Conservation (phyloP, 805 yeast genomes). For the Starmerella powellii region DNA sequence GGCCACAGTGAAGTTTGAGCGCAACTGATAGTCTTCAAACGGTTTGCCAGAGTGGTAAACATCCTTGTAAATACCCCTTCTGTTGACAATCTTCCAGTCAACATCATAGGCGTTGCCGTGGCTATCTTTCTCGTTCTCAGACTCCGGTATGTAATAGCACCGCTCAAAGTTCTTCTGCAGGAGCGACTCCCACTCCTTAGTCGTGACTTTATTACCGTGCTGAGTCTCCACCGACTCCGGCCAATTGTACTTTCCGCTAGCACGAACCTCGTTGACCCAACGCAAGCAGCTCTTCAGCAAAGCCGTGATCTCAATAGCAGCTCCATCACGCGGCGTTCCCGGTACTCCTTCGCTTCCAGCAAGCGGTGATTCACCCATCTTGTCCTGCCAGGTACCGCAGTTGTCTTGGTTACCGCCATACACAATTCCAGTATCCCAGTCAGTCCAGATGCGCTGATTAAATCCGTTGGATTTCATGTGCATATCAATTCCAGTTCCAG, state of each 20-base stretch:
- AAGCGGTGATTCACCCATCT: conserved; percentile 86
- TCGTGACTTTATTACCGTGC: conserved; percentile 45
- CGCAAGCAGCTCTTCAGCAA: conserved; percentile 71
- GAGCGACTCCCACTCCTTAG: conserved; percentile 61
- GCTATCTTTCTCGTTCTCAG: conserved; percentile 35
- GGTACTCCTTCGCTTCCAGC: conserved; percentile 88
- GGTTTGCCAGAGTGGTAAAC: conserved; percentile 69
- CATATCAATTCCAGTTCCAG: conserved; percentile 75
- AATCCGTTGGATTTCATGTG: conserved; percentile 92
- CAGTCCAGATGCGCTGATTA: conserved; percentile 66
- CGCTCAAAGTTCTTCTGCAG: conserved; percentile 65
- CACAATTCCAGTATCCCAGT: conserved; percentile 79
- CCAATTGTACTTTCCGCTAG: conserved; percentile 45
- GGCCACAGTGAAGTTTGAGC: conserved; percentile 89
- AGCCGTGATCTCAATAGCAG: conserved; percentile 87
- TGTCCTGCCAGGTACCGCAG: conserved; percentile 99
- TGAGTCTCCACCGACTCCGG: conserved; percentile 41
- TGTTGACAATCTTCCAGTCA: conserved; percentile 54
- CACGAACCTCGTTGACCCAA: conserved; percentile 54
- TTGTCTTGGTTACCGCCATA: conserved; percentile 86
- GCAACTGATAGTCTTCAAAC: conserved; percentile 83
- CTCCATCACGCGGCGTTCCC: conserved; percentile 97
- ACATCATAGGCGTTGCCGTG: conserved; percentile 47
- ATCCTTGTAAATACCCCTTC: conserved; percentile 93
- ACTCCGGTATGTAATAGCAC: conserved; percentile 62